phyloP scores from a whole-genome alignment of 768 basidiomycete genomes.

The Mycena albidolilacea region DNA sequence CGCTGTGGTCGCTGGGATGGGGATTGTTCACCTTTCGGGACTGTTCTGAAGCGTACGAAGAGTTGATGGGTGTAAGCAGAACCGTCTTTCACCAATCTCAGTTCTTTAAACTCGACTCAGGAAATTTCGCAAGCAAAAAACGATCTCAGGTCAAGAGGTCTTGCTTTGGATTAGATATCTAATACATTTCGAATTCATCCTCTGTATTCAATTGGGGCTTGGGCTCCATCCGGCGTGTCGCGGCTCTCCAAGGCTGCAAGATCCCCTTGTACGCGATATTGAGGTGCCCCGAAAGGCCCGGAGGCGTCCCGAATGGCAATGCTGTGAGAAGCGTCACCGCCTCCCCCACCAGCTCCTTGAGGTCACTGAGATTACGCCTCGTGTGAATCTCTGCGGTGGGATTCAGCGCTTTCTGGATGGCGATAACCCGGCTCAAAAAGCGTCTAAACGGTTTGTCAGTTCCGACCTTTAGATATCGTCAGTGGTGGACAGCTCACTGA shows the following conservation, averaged over 20 bases:
- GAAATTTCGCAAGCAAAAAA: slow-evolving; percentile 73
- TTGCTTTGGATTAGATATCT: slow-evolving; percentile 61
- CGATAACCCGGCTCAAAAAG: slow-evolving; percentile 41
- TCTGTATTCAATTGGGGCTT: slow-evolving; percentile 32
- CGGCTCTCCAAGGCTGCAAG: slow-evolving; percentile 13
- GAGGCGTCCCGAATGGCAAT: slow-evolving; percentile 38
- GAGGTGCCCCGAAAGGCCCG: slow-evolving; percentile 9
- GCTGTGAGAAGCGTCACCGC: slow-evolving; percentile 42
- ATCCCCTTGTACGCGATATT: slow-evolving; percentile 27
- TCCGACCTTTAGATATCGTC: neutral
- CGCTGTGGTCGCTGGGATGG: slow-evolving; percentile 82
- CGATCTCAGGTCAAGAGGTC: slow-evolving; percentile 61
- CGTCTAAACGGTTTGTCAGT: slow-evolving; percentile 38
- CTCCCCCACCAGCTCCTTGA: slow-evolving; percentile 41
- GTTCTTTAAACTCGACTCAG: slow-evolving; percentile 50
- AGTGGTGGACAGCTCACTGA: slow-evolving; percentile 40
- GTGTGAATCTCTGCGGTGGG: slow-evolving; percentile 46
- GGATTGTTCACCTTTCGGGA: slow-evolving; percentile 82
- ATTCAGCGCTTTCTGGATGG: slow-evolving; percentile 45
- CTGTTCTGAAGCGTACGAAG: slow-evolving; percentile 84
- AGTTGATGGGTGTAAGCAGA: slow-evolving; percentile 70
- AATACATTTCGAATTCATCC: slow-evolving; percentile 26
- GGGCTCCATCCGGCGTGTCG: neutral
- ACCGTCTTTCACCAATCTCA: slow-evolving; percentile 28
- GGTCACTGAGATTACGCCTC: slow-evolving; percentile 35